These are phyloP conservation scores for Akanthomyces muscarius DNA, from an alignment of 2,329 filamentous ascomycete species.

Conservation along the genomic window DNA sequence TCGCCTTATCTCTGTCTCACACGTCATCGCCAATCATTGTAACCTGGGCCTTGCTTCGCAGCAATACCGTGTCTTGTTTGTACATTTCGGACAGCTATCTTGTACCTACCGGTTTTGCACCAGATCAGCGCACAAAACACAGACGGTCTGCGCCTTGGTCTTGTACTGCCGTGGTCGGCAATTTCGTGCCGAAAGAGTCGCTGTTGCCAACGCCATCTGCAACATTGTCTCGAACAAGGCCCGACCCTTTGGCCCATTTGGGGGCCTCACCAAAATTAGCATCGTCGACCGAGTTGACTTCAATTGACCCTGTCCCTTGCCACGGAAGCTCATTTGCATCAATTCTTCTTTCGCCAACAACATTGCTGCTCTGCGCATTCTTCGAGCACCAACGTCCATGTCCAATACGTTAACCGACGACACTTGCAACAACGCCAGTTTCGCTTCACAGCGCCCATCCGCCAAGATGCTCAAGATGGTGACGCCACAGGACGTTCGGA, in stretches of 20 bases:
- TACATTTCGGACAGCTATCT: not conserved
- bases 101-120: not conserved
- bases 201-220: slow-evolving; percentile 13
- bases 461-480: slow-evolving; percentile 25
- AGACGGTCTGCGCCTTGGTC: slow-evolving; percentile 9
- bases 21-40: slow-evolving; percentile 7
- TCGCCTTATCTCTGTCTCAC: slow-evolving; percentile 17
- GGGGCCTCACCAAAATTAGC: slow-evolving; percentile 9
- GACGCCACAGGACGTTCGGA: slow-evolving; percentile 25
- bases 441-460: slow-evolving; percentile 18
- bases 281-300: slow-evolving; percentile 6
- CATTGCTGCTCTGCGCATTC: not conserved
- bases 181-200: slow-evolving; percentile 14
- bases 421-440: slow-evolving; percentile 14
- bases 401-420: slow-evolving; percentile 12
- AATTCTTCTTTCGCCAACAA: not conserved
- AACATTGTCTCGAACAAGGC: slow-evolving; percentile 16
- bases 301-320: slow-evolving; percentile 3
- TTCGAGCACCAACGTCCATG: not conserved
- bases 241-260: slow-evolving; percentile 1
- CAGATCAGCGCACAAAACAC: not conserved
- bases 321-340: not conserved
- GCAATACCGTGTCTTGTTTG: slow-evolving; percentile 7
- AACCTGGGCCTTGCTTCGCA: slow-evolving; percentile 2
- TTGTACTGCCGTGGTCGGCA: slow-evolving; percentile 14